A percentile compares a stretch with the other conserved stretches of the same genome.
Evolutionary conservation across 352 stramenopile species (phyloP).

Genomic region (Pythium guiyangense): DNA sequence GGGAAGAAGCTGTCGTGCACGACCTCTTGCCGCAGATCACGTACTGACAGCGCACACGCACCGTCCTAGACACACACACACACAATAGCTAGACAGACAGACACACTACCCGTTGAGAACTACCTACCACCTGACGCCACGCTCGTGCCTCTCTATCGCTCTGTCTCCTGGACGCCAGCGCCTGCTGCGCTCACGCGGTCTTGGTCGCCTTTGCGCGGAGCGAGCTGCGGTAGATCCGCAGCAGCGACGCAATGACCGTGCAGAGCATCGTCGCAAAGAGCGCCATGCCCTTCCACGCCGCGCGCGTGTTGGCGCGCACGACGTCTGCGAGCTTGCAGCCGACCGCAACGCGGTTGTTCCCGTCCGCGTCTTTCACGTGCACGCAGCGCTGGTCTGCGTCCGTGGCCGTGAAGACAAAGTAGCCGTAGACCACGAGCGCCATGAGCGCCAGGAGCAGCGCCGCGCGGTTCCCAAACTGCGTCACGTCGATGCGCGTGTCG

Average conservation of each 20-base stretch:
- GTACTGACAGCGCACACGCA: not conserved
- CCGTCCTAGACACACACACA: not conserved
- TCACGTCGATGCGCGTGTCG: slow-evolving; percentile 54
- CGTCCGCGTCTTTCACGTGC: slow-evolving; percentile 15
- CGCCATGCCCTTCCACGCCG: slow-evolving; percentile 47
- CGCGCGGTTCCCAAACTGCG: slow-evolving; percentile 52
- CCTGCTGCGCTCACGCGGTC: slow-evolving; percentile 19
- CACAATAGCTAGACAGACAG: not conserved
- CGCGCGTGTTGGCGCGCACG: slow-evolving; percentile 27
- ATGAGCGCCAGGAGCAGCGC: slow-evolving; percentile 55
- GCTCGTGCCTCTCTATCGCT: not conserved
- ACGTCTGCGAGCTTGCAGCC: slow-evolving; percentile 44
- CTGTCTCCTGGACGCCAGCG: slow-evolving; percentile 4
- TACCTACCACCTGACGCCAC: not conserved
- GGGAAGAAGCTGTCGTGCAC: slow-evolving; percentile 38
- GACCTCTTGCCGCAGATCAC: slow-evolving; percentile 24
- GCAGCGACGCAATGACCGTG: slow-evolving; percentile 52
- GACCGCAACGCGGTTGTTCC: slow-evolving; percentile 19
- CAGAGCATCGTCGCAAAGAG: slow-evolving; percentile 51
- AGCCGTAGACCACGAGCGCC: slow-evolving; percentile 52
- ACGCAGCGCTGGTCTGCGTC: slow-evolving; percentile 35
- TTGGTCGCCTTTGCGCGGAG: slow-evolving; percentile 56
- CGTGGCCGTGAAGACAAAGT: slow-evolving; percentile 48
- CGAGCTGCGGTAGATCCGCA: slow-evolving; percentile 63
- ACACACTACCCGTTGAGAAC: too few species aligned